Conservation (phyloP, 2,329 filamentous ascomycete genomes). For the Alternaria ethzedia region DNA sequence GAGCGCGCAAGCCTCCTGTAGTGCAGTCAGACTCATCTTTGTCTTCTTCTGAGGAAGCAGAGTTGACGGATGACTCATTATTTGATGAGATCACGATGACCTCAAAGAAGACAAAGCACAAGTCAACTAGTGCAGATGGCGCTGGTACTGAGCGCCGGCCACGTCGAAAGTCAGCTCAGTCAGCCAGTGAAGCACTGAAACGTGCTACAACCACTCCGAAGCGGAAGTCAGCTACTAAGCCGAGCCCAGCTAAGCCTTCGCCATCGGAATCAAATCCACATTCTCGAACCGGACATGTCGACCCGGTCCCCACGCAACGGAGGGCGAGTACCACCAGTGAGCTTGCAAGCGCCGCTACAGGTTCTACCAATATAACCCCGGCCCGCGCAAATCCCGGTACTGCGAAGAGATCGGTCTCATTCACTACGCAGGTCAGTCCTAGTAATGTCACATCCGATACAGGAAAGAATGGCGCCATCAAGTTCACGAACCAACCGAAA, state of each 20-base stretch:
- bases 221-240: background rate
- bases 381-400: background rate
- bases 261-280: background rate
- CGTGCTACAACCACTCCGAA: background rate
- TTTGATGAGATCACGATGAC: conserved; percentile 5
- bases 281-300: background rate
- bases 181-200: background rate
- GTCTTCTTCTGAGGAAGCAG: conserved; percentile 5
- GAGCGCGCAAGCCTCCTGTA: conserved; percentile 17
- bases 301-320: background rate
- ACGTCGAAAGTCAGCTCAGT: background rate
- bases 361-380: background rate
- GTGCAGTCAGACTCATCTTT: conserved; percentile 24
- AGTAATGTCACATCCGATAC: background rate
- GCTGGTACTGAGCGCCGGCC: background rate
- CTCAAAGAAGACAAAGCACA: background rate
- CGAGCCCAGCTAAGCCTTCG: background rate
- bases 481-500: conserved; percentile 33
- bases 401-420: background rate
- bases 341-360: background rate
- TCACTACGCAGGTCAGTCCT: background rate
- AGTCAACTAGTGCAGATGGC: background rate
- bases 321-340: background rate
- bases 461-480: conserved; percentile 24
- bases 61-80: conserved; percentile 9